A percentile compares a stretch with the other conserved stretches of the same genome.
Conservation (phyloP, 805 yeast genomes). For the Grigorovia jiainica region DNA sequence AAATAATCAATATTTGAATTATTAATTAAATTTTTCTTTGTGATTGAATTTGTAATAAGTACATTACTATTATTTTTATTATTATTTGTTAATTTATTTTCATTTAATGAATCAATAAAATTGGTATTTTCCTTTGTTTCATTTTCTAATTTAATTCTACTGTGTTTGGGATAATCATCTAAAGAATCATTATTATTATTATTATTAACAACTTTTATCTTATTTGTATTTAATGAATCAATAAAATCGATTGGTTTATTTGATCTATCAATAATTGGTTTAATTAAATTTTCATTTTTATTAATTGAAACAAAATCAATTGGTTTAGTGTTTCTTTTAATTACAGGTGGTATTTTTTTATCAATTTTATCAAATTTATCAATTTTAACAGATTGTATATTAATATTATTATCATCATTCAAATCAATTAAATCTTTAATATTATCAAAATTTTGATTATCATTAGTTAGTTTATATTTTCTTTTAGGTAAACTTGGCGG, state of each 20-base stretch:
- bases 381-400: too few species aligned
- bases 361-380: too few species aligned
- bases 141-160: too few species aligned
- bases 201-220: background rate
- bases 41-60: background rate
- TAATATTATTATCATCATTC: background rate
- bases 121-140: background rate
- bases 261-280: background rate
- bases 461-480: background rate
- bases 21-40: background rate
- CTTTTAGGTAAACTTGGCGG: constrained; percentile 1
- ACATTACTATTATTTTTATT: background rate
- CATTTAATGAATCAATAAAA: background rate
- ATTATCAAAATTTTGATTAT: background rate
- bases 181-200: background rate
- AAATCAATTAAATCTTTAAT: background rate
- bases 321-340: background rate
- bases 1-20: constrained; percentile 13
- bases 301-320: background rate
- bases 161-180: too few species aligned
- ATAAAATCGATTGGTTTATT: background rate
- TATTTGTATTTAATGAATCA: background rate
- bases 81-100: background rate
- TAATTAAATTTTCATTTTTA: background rate
- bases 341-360: background rate